Base-by-base conservation (phyloP, 495 filamentous ascomycete genomes). In the Aspergillus kassunensis region DNA sequence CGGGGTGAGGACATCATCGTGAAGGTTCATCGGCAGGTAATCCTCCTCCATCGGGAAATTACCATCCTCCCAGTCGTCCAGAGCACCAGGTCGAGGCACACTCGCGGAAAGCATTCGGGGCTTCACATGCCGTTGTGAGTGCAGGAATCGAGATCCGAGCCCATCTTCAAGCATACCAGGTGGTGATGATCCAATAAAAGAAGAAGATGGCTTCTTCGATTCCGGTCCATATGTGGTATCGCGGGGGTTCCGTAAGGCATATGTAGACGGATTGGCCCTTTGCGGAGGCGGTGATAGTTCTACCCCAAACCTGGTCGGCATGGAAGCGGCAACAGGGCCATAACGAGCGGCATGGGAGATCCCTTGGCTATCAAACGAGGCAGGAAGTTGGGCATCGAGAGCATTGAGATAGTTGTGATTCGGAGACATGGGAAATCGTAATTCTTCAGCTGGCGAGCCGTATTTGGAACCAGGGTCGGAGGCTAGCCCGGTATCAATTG, bases 321-420 rank as follows among this genome's bases (percentile, higher is more conserved):
- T 85, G 1, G 93, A 97, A 7, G 92, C 87, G 11, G 92, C 92
- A 58, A 95, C 90, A 0, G 93, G 90, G 1, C 90, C 95, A 62
- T 90, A 88, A 44, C 91, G 81, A 20, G 93, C 92, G 47, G 88
- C 88, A 61, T 90, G 87, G 6, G 91, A 96, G 16, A 96, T 89
- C 36, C 93, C 93, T 58, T 97, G 91, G 61, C 90, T 95, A 65
- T 97, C 95, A 63, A 98, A 97, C 1, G 93, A 97, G 10, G 90
- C 90, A 8, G 93, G 93, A 20, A 98, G 82, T 2, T 90, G 90
- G 6, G 91, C 95, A 74, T 98, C 93, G 16, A 97, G 80, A n/a
- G 90, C 89, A 37, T 82, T 95, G 35, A 91, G 78, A 72, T 81
- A 68, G 42, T 68, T 60, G 47, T 27, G 24, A 27, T 60, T 74